Evolutionary conservation across 2,329 filamentous ascomycete genomes (phyloP), one percentile per base, ranked within the genome.

Genomic region (Arthrinium phaeospermum): DNA sequence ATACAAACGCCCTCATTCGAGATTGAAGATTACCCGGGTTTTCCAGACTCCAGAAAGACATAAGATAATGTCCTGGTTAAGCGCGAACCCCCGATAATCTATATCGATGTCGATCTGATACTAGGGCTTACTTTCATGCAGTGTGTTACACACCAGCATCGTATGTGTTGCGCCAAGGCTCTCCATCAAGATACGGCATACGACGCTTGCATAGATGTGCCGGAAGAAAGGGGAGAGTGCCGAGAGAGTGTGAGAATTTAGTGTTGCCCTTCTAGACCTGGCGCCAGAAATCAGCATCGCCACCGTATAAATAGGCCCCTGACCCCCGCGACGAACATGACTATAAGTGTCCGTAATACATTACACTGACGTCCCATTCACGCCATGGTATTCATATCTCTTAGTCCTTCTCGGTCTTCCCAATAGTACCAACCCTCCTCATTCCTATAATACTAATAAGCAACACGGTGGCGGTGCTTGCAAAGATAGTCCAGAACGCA

Each of bases 401-500:
- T 71, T 49, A 69, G n/a, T 68, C 41, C 73, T 68, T 46, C n/a
- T 80, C 79, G 75, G 88, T 88, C 75, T 86, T 79, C 0, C 87
- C 88, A 44, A 89, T 83, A 45, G 82, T 85, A 1, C 87, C 87
- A 6, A 83, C 82, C 68, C 82, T 84, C 69, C 83, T 80, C 45
- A 89, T 74, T 0, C 87, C 87, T 70, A 83, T 80, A 4, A 78
- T 78, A 16, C 82, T 81, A 64, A 87, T 76, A 0, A 80, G 73
- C 70, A 80, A 79, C 19, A 83, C 81, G 22, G 83, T 74, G 1
- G 86, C 76, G 72, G 84, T 84, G 13, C 81, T 79, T 1, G 81
- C 86, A 80, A 88, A 88, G 27, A 85, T 85, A 0, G 84, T 82
- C 88, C 88, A 90, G 73, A 88, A 90, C 0, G 83, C 85, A 1